Base-by-base conservation (phyloP, 495 filamentous ascomycete genomes). In the Aspergillus bridgeri region DNA sequence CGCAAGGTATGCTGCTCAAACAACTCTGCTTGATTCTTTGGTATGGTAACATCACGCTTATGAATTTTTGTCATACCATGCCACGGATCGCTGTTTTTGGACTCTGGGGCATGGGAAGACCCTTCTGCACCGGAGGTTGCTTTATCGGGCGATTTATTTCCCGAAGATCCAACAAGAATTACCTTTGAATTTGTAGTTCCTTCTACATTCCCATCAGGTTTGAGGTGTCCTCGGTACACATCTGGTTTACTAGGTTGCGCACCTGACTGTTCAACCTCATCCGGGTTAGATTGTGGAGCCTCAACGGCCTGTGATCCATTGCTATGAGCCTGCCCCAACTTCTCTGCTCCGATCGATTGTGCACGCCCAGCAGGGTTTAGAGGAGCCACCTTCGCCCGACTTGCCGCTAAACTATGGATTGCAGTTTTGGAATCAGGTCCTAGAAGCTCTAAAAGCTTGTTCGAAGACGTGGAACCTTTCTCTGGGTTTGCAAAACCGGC, bases 21-120 rank as follows among this genome's bases (percentile, higher is more conserved):
- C 18, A 92, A 66, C 19, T 73, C 62, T 49, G 72, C 69, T 64
- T 96, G 91, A 17, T 83, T 79, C 33, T 70, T 77, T 6, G 83
- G 81, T 47, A 91, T 83, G 29, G 58, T 72, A 23, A 84, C 68
- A 60, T 86, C 78, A 48, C 66, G 65, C 20, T 61, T 66, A 21
- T 70, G 68, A 47, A 86, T 77, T 42, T 56, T 56, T 33, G 56
- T 65, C 68, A 77, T 69, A 43, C 73, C 69, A 48, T 68, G 45
- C 76, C 75, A 78, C 6, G 70, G 68, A 53, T 74, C 56, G 17
- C 13, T 29, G 21, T 54, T 38, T 38, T 11, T 13, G 33, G 33
- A 15, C n/a, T 38, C 20, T 56, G 19, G 21, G 19, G n/a, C 33
- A 11, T 56, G 54, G 7, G 23, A 19, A 8, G 61, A 22, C 17